Evolutionary conservation across 352 stramenopile genomes (phyloP).

Genomic region (Saprolegnia diclina): DNA sequence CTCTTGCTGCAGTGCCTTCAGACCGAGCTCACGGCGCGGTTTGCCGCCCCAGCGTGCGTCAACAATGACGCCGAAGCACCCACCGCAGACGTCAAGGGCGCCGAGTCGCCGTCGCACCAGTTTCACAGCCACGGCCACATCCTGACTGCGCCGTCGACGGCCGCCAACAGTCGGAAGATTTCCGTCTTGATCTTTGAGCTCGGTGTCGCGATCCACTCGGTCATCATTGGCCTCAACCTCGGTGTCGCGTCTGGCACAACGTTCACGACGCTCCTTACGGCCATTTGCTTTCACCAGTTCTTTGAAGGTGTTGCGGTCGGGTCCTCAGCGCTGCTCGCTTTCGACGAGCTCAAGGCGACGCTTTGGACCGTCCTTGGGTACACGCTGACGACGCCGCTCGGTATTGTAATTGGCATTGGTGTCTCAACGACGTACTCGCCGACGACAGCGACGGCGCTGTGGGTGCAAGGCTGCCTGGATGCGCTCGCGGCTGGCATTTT

Average conservation of each 20-base stretch:
- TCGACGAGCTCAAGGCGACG: constrained; percentile 38
- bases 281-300: constrained; percentile 71
- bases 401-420: constrained; percentile 49
- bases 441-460: constrained; percentile 43
- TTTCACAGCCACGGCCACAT: constrained; percentile 20
- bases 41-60: constrained; percentile 19
- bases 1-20: constrained; percentile 54
- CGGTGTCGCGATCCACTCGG: constrained; percentile 56
- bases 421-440: constrained; percentile 47
- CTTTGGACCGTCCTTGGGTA: constrained; percentile 48
- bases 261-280: constrained; percentile 55
- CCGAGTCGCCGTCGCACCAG: constrained; percentile 29
- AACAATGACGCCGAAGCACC: background rate
- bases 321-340: constrained; percentile 36
- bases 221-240: constrained; percentile 61
- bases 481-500: constrained; percentile 60
- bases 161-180: constrained; percentile 25
- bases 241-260: constrained; percentile 40
- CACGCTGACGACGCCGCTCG: constrained; percentile 48
- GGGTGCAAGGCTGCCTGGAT: constrained; percentile 58
- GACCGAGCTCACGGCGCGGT: constrained; percentile 17
- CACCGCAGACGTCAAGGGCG: background rate
- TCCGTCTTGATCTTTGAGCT: constrained; percentile 49
- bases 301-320: constrained; percentile 64
- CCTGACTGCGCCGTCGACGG: too few species aligned